A percentile compares a stretch with the other conserved stretches of the same genome.
Evolutionary conservation across 1,284 basidiomycete genomes (phyloP).

Genomic region (Leccinum pseudoinsigne): DNA sequence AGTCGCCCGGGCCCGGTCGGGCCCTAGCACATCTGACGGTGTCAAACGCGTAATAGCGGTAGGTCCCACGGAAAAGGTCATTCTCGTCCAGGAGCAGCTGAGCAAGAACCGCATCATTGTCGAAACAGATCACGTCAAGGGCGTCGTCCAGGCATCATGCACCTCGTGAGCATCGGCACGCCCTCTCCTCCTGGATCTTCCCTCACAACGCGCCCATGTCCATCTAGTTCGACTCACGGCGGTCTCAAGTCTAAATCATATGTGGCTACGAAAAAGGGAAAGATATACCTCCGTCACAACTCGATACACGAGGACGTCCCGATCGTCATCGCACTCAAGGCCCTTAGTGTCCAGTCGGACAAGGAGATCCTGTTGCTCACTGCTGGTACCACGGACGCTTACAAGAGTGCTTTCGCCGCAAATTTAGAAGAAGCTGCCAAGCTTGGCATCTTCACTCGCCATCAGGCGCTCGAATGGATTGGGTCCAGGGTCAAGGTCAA

Average conservation of each 20-base stretch:
- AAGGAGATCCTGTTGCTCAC: slow-evolving; percentile 97
- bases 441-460: slow-evolving; percentile 88
- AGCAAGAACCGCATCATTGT: slow-evolving; percentile 99
- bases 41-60: too few relatives aligned
- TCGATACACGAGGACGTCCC: slow-evolving; percentile 98
- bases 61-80: slow-evolving; percentile 81
- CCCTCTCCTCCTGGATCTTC: not conserved
- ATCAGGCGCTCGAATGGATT: slow-evolving; percentile 96
- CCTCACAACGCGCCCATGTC: slow-evolving; percentile 13
- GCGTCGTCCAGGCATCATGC: slow-evolving; percentile 93
- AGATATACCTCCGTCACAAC: slow-evolving; percentile 97
- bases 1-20: too few relatives aligned
- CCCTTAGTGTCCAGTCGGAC: slow-evolving; percentile 95
- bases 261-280: slow-evolving; percentile 91
- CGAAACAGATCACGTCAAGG: slow-evolving; percentile 91
- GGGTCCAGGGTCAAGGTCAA: slow-evolving; percentile 92
- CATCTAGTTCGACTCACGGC: slow-evolving; percentile 85
- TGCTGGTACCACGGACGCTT: slow-evolving; percentile 90
- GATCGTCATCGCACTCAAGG: slow-evolving; percentile 95
- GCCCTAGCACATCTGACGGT: too few relatives aligned
- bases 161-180: slow-evolving; percentile 70
- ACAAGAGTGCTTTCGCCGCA: slow-evolving; percentile 87
- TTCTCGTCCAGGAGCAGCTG: slow-evolving; percentile 97
- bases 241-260: slow-evolving; percentile 99
- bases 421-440: slow-evolving; percentile 95